Evolutionary conservation across 176 grass and related monocot species (phyloP).

Genomic region (Eleusine coracana): DNA sequence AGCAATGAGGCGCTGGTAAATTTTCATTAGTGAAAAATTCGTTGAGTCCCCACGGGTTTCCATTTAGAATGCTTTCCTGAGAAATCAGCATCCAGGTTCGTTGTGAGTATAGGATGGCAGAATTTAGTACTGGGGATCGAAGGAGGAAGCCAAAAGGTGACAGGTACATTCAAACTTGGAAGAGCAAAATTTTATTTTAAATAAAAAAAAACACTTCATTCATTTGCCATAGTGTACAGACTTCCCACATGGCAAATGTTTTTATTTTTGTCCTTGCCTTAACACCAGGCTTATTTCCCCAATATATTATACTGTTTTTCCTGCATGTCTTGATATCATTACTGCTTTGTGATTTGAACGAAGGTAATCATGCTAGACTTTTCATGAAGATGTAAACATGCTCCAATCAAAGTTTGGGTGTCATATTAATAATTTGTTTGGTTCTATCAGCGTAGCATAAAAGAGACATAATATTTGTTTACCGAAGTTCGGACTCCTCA

Average conservation of each 20-base stretch:
- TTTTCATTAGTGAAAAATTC: not conserved
- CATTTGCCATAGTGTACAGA: not conserved
- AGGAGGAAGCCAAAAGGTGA: conserved; percentile 91
- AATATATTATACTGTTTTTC: not conserved
- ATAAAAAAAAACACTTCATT: not conserved
- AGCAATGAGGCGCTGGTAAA: conserved; percentile 76
- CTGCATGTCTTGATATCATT: not conserved
- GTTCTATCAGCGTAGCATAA: not conserved
- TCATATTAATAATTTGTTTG: not conserved
- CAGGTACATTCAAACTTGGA: conserved; percentile 60
- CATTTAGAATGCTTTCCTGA: conserved; percentile 39
- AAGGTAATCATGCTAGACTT: not conserved
- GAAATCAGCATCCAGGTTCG: conserved; percentile 65
- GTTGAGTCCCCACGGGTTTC: not conserved
- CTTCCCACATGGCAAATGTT: not conserved
- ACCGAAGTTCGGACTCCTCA: no score
- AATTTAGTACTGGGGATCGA: conserved; percentile 96
- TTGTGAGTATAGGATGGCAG: conserved; percentile 98
- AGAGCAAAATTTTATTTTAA: not conserved
- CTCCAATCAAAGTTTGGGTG: not conserved
- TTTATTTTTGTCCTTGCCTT: not conserved
- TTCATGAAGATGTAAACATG: not conserved
- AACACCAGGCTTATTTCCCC: not conserved
- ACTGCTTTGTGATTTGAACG: not conserved
- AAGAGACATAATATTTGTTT: no score